A percentile compares a stretch with the other conserved stretches of the same genome.
Evolutionary conservation across 768 basidiomycete genomes (phyloP).

Genomic region (Agaricus blazei): DNA sequence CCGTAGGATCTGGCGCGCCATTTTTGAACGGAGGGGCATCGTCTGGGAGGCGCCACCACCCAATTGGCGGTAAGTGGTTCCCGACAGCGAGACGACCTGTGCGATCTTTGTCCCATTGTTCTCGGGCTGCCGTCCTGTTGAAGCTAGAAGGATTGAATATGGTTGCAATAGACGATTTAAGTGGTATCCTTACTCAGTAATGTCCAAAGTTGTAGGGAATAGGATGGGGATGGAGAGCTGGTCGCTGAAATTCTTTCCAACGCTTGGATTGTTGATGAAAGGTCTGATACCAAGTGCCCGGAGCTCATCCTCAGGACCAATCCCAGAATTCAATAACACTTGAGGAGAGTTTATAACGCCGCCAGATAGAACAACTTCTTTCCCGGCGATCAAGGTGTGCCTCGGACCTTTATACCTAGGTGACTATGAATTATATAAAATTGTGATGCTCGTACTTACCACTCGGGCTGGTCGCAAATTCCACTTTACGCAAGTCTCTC

Average conservation of each 20-base stretch:
- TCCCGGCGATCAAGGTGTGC: conserved; percentile 8
- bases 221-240: not conserved
- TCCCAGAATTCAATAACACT: conserved; percentile 18
- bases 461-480: not conserved
- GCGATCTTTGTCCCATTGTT: not conserved
- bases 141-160: not conserved
- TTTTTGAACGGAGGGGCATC: conserved; percentile 7
- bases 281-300: conserved; percentile 6
- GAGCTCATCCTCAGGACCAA: conserved; percentile 14
- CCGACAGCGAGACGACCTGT: conserved; percentile 8
- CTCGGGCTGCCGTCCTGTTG: not conserved
- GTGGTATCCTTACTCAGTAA: not conserved
- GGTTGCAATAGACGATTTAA: not conserved
- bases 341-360: conserved; percentile 16
- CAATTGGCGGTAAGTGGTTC: not conserved
- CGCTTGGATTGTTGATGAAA: conserved; percentile 5
- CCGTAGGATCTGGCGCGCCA: conserved; percentile 2
- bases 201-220: not conserved
- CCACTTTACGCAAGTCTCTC: conserved; percentile 10
- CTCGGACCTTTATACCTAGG: not conserved
- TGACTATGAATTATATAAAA: no score
- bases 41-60: conserved; percentile 10
- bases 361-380: conserved; percentile 16
- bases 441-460: not conserved
- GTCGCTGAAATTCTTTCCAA: conserved; percentile 8